Evolutionary conservation across 2,329 filamentous ascomycete species (phyloP), one percentile per base, ranked within the genome.

Genomic region (Aspergillus eucalypticola): DNA sequence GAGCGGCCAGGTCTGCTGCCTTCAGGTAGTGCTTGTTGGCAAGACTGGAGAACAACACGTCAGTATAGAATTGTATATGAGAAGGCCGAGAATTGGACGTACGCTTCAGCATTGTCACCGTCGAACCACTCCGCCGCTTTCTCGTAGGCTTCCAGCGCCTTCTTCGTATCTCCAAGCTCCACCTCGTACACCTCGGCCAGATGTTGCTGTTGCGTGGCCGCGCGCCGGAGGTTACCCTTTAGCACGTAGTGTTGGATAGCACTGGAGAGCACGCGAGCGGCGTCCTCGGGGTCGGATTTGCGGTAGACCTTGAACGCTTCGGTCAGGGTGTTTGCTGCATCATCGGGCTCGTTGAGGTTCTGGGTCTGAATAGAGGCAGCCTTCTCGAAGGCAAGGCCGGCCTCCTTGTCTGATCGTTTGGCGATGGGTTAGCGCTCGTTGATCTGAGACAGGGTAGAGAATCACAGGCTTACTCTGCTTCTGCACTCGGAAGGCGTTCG

Each of bases 221-320:
- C 94, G 59, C 94, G 86, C 67, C 93, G 86, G 79, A 96, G 93
- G 78, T 96, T 96, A 63, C 93, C 93, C 78, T 92, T 93, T 67
- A 86, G 80, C 68, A 91, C 94, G 78, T 96, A 98, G 75, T 95
- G 90, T 60, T 87, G 83, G 73, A 98, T 92, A 42, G 92, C 90
- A 66, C 88, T 81, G 65, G 92, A 86, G 58, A 97, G 81, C 71
- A 91, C 92, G 63, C 91, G 83, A 46, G 90, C 91, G 15, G 93
- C 94, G 70, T 94, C 89, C 73, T 91, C 84, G 19, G 92, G 92
- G 70, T 91, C 88, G 56, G 90, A 88, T 78, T 92, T 96, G 70
- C 89, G 86, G 81, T 97, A 98, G 61, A 92, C 90, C 82, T 98
- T 97, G 85, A 93, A 98, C 55, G 95, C 95, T 76, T 98, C 93